Percentiles rank a stretch among this genome's conserved stretches.
Evolutionary conservation across 1,139 yeast genomes (phyloP).

Genomic region (Blastobotrys elegans): DNA sequence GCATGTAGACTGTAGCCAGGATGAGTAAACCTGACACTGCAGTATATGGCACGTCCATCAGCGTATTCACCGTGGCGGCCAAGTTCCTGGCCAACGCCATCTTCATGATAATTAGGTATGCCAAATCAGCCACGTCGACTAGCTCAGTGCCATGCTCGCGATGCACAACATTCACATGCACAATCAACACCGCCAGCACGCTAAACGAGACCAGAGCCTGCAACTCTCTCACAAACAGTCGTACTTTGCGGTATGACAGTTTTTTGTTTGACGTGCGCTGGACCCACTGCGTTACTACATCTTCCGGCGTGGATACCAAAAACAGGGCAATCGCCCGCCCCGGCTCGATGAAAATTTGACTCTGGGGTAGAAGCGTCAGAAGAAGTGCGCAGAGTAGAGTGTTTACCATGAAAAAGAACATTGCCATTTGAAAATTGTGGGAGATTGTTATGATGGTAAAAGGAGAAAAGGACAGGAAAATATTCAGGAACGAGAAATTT

Average conservation of each 20-base stretch:
- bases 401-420: not conserved
- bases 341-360: constrained; percentile 6
- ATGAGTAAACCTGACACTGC: constrained; percentile 3
- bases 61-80: not conserved
- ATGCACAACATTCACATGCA: not conserved
- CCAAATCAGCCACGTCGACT: not conserved
- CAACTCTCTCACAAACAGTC: not conserved
- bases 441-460: no score
- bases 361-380: constrained; percentile 2
- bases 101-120: constrained; percentile 1
- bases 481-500: not conserved
- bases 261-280: not conserved
- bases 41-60: constrained; percentile 1
- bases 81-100: constrained; percentile 4
- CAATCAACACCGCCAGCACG: constrained; percentile 4
- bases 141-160: not conserved
- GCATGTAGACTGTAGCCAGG: constrained; percentile 5
- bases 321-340: constrained; percentile 7
- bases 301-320: constrained; percentile 11
- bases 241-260: not conserved
- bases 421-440: not conserved
- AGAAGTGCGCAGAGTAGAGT: not conserved
- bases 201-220: constrained; percentile 9
- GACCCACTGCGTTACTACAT: constrained; percentile 3
- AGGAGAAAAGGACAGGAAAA: no score